These are phyloP conservation scores for Pseudocercospora crystallina DNA, from an alignment of 2,329 filamentous ascomycete genomes.

Conservation along the genomic window DNA sequence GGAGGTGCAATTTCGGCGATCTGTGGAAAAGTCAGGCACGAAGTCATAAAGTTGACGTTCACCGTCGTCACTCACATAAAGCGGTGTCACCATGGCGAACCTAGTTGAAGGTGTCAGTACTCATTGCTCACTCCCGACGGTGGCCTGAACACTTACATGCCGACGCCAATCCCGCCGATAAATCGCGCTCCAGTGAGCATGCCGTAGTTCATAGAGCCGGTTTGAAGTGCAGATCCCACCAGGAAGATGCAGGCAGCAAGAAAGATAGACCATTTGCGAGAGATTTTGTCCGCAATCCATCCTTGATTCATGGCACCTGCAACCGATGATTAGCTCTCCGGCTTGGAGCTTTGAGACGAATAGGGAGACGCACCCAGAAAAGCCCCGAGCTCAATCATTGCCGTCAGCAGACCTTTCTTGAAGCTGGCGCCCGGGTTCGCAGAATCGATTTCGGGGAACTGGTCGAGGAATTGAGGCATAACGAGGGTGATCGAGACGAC, in stretches of 20 bases:
- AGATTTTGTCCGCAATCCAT: constrained; percentile 54
- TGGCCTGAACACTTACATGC: constrained; percentile 39
- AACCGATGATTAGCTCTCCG: no score
- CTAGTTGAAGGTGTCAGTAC: neutral
- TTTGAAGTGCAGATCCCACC: constrained; percentile 53
- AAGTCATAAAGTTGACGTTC: no score
- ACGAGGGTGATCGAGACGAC: constrained; percentile 43
- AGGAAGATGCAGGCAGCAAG: constrained; percentile 54
- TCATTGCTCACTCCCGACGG: no score
- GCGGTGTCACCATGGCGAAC: constrained; percentile 49
- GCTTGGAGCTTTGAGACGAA: constrained; percentile 45
- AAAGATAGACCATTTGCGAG: constrained; percentile 53
- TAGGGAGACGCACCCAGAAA: constrained; percentile 34
- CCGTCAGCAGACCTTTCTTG: constrained; percentile 50
- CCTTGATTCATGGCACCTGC: constrained; percentile 46
- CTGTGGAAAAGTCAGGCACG: no score
- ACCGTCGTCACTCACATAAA: no score
- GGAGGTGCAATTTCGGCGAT: no score
- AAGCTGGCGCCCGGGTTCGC: constrained; percentile 45
- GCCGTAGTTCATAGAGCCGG: constrained; percentile 49
- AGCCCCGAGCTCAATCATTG: constrained; percentile 57
- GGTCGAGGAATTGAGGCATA: constrained; percentile 53
- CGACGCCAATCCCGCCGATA: constrained; percentile 54
- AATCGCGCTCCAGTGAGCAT: constrained; percentile 53
- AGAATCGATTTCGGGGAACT: constrained; percentile 40